These are phyloP conservation scores for Paramyrothecium sp. DNA, from an alignment of 2,329 filamentous ascomycete genomes.

Conservation along the genomic window DNA sequence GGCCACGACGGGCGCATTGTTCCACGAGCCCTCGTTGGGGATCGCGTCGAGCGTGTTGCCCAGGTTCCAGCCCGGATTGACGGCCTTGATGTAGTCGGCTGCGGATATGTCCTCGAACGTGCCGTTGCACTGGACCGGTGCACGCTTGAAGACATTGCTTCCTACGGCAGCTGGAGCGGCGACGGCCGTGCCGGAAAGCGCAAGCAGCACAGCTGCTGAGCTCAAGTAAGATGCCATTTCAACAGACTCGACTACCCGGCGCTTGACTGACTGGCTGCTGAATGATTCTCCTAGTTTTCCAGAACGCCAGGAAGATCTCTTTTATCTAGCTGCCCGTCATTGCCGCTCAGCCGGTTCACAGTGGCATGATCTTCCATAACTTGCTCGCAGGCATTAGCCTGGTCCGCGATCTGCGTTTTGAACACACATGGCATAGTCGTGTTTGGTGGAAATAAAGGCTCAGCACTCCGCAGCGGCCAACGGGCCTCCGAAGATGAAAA, in stretches of 20 bases:
- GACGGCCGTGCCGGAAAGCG: background rate
- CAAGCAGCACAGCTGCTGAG: background rate
- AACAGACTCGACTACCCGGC: background rate
- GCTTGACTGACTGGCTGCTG: background rate
- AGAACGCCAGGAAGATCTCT: background rate
- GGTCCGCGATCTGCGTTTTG: background rate
- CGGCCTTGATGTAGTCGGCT: background rate
- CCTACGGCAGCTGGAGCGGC: background rate
- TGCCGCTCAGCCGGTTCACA: background rate
- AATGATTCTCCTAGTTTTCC: too few relatives aligned
- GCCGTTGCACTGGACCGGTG: background rate
- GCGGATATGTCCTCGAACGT: slow-evolving; percentile 1
- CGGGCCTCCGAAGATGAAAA: background rate
- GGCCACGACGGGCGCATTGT: slow-evolving; percentile 49
- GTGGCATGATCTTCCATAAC: background rate
- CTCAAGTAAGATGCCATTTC: background rate
- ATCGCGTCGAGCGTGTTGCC: slow-evolving; percentile 38
- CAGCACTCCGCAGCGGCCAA: background rate
- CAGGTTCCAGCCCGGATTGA: background rate
- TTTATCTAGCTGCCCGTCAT: background rate
- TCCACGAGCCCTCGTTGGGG: slow-evolving; percentile 57
- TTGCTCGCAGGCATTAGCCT: background rate
- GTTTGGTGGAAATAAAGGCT: background rate
- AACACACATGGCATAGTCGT: background rate
- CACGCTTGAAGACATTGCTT: background rate